Evolutionary conservation across 2,329 filamentous ascomycete species (phyloP).

Genomic region (Trichoderma hamatum): DNA sequence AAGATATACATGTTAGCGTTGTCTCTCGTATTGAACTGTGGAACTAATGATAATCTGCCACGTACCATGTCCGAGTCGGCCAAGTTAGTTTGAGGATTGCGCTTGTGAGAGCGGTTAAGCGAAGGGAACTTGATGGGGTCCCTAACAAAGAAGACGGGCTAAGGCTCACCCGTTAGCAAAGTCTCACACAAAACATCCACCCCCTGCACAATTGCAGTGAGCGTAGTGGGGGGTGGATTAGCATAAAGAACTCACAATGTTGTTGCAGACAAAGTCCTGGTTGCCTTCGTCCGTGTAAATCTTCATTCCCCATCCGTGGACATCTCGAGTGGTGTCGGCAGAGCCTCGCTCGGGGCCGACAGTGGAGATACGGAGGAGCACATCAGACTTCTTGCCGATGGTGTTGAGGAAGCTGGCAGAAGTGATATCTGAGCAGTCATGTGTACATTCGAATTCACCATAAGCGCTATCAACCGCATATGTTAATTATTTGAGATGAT

Average conservation of each 20-base stretch:
- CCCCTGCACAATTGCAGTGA: not conserved
- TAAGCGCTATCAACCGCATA: slow-evolving; percentile 40
- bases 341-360: slow-evolving; percentile 69
- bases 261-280: slow-evolving; percentile 64
- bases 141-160: slow-evolving; percentile 53
- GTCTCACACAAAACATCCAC: not conserved
- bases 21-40: not conserved
- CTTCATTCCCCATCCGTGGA: slow-evolving; percentile 64
- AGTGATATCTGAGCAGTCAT: slow-evolving; percentile 48
- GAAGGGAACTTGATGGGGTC: slow-evolving; percentile 53
- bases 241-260: slow-evolving; percentile 53
- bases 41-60: not conserved
- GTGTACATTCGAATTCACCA: slow-evolving; percentile 61
- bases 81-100: slow-evolving; percentile 48
- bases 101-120: slow-evolving; percentile 50
- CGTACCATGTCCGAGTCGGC: slow-evolving; percentile 47
- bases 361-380: slow-evolving; percentile 70
- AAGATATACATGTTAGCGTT: slow-evolving; percentile 4
- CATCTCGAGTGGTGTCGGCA: slow-evolving; percentile 68
- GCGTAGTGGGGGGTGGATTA: not conserved
- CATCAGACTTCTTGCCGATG: slow-evolving; percentile 56
- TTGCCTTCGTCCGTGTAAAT: slow-evolving; percentile 71
- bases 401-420: slow-evolving; percentile 56
- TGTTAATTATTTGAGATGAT: not conserved
- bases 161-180: slow-evolving; percentile 31